Base-by-base conservation (phyloP, 768 basidiomycete species). In the Suillus subaureus region DNA sequence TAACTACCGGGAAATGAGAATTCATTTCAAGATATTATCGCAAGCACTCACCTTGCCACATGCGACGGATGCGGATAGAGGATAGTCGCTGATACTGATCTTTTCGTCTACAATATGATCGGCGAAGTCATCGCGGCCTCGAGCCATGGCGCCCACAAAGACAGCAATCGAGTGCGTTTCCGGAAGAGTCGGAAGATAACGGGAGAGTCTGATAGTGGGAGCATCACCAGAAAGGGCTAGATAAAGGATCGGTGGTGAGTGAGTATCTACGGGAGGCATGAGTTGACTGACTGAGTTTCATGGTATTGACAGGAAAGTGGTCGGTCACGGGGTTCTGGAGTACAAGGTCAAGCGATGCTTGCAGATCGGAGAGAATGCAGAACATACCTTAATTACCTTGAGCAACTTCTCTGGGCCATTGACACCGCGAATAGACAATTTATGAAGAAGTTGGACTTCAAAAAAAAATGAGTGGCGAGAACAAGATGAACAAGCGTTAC, bases 81-180 rank as follows among this genome's bases (percentile, higher is more conserved):
- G 86, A 79, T 96, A 99, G 71, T 97, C 90, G 72, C 93, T 96
- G 78, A 99, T 94, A 68, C 93, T 89, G 71, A 99, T 95, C 81
- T 99, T 99, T 79, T 97, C 90, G 74, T 99, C 97, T 0, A 98
- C 92, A 70, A 92, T 82, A 28, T 87, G 91, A 78, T 99, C 97
- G 16, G 97, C 97, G 80, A 99, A 99, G 79, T 97, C 94, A 70
- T 99, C 97, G 61, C 86, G 89, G 13, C 97, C 97, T 65, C 97
- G 84, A 7, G 97, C 97, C 97, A 99, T 99, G 26, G 97, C 97
- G 58, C 97, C 97, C 64, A 99, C 96, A 71, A 98, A 97, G 63
- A 99, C 92, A 21, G 94, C 96, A 62, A 99, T 81, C 43, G 91
- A 90, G 72, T 98, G 94, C 6, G 93, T 92, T 63, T 90, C 84